Evolutionary conservation across 768 basidiomycete species (phyloP).

Genomic region (Russula emetica): DNA sequence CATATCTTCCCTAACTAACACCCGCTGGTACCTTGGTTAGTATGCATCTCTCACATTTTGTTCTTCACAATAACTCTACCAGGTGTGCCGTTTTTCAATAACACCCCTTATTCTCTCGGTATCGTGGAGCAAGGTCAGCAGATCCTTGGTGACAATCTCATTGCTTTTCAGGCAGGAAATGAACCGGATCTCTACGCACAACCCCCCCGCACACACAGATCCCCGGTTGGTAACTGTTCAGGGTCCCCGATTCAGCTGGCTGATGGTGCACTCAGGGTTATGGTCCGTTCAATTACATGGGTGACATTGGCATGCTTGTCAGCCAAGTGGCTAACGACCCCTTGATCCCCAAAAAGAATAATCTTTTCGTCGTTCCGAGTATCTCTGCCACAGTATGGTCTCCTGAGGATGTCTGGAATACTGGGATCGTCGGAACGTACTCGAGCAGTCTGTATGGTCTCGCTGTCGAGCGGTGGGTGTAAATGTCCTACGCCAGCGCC

Average conservation of each 20-base stretch:
- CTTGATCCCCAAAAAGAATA: neutral
- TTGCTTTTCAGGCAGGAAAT: constrained; percentile 71
- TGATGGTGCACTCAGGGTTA: constrained; percentile 10
- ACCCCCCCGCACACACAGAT: constrained; percentile 20
- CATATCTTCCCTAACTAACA: constrained; percentile 53
- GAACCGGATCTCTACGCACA: constrained; percentile 70
- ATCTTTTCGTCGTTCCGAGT: constrained; percentile 23
- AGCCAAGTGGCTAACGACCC: constrained; percentile 16
- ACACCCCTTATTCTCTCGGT: constrained; percentile 45
- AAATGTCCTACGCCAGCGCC: neutral
- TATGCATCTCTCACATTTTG: neutral
- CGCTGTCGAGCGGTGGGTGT: constrained; percentile 23
- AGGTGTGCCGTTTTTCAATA: constrained; percentile 66
- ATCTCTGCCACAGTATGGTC: constrained; percentile 22
- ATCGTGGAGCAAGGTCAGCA: constrained; percentile 56
- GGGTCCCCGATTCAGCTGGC: neutral
- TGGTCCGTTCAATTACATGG: constrained; percentile 33
- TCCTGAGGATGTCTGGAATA: constrained; percentile 22
- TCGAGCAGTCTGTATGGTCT: constrained; percentile 18
- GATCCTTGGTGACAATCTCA: constrained; percentile 59
- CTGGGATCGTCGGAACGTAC: constrained; percentile 21
- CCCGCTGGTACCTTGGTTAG: constrained; percentile 62
- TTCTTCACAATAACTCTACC: neutral
- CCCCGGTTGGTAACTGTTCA: constrained; percentile 18
- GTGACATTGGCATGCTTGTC: constrained; percentile 31